Base-by-base conservation (phyloP, 805 yeast genomes). In the Lachancea waltii region DNA sequence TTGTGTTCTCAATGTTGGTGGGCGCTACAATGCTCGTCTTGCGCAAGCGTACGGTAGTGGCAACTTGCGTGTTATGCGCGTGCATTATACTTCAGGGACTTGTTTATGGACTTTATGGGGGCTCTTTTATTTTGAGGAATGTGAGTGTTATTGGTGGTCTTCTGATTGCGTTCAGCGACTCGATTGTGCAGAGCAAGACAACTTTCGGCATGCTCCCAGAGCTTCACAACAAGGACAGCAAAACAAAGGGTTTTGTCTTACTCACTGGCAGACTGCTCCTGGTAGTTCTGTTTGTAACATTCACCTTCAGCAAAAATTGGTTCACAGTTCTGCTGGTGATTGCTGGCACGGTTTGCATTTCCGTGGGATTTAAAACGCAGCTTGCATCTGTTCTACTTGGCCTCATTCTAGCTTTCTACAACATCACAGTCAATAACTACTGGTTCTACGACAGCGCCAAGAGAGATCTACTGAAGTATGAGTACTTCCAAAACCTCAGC, bases 131-230 rank as follows among this genome's bases (percentile, higher is more conserved):
- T 51, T 72, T 86, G 54, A 79, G 97, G 66, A 87, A 86, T 59
- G 68, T 89, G 48, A 81, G 94, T 16, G 90, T 90, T 35, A 80
- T 86, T 48, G 98, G 98, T 32, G 97, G 97, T 5, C 72, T 90
- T 46, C 66, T 90, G 49, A 75, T 90, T 53, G 95, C 90, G 5
- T 75, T 86, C 42, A 77, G 90, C 39, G 97, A 90, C 59, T 79
- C 90, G 7, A 72, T 89, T 50, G 89, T 85, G 19, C 77, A 85
- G 75, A 65, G 80, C 71, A 64, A 73, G 82, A 65, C 68, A 70
- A 44, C 73, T 71, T 57, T 58, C 44, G 69, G 68, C 10, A 66
- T 67, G 51, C 49, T 66, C 14, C 70, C 70, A 16, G 69, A 66
- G 65, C 81, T 60, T 73, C 81, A 64, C 62, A 74, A 56, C 70